These are phyloP conservation scores for Hypoxylon sp. DNA, from an alignment of 2,329 filamentous ascomycete species.

Conservation along the genomic window DNA sequence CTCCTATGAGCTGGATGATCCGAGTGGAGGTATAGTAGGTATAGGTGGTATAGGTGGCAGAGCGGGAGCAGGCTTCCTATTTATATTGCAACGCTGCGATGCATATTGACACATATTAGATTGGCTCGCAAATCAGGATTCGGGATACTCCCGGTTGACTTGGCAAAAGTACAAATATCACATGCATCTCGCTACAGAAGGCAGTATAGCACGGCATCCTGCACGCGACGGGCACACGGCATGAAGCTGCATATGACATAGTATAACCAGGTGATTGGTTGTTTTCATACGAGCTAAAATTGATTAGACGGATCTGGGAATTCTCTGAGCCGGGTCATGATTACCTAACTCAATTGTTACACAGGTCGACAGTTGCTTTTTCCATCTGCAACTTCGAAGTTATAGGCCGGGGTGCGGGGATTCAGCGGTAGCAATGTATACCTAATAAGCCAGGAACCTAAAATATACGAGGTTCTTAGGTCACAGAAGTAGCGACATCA, in stretches of 20 bases:
- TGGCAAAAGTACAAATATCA: constrained; percentile 16
- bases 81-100: constrained; percentile 37
- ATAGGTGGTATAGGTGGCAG: neutral
- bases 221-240: constrained; percentile 10
- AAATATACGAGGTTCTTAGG: neutral
- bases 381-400: neutral
- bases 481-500: neutral
- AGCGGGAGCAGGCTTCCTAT: constrained; percentile 10
- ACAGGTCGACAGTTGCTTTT: neutral
- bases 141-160: constrained; percentile 14
- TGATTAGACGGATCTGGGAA: neutral
- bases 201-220: constrained; percentile 14
- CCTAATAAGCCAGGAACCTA: neutral
- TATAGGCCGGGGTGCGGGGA: neutral
- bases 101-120: constrained; percentile 15
- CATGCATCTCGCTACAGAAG: constrained; percentile 18
- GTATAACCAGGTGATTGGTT: constrained; percentile 1
- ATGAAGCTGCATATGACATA: constrained; percentile 6
- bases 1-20: constrained; percentile 15
- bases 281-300: constrained; percentile 1
- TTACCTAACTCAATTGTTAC: neutral
- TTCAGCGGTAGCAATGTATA: neutral
- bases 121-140: constrained; percentile 22
- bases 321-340: neutral
- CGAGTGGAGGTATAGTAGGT: constrained; percentile 4